These are phyloP conservation scores for Penstemon davidsonii DNA, from an alignment of 257 asterid species.

Conservation along the genomic window DNA sequence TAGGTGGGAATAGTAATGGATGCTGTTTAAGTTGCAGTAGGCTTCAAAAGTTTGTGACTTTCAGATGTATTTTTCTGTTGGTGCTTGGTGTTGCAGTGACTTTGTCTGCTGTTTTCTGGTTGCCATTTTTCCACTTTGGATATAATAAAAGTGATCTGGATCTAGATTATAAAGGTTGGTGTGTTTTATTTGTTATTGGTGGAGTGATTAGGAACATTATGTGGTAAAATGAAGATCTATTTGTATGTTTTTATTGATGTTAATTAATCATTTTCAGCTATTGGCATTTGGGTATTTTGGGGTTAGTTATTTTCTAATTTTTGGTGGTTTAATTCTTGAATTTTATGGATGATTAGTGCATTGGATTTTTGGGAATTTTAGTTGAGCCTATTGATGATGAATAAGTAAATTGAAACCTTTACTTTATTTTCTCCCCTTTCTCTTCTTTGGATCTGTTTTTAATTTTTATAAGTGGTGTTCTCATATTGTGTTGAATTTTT, in stretches of 20 bases:
- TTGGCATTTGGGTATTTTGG: no score
- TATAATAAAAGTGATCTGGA: slow-evolving; percentile 63
- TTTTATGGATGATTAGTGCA: neutral
- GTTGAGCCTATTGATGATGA: neutral
- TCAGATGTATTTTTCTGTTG: slow-evolving; percentile 66
- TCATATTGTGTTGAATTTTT: no score
- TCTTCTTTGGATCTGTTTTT: no score
- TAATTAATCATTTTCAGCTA: no score
- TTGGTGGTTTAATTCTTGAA: no score
- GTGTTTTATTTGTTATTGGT: slow-evolving; percentile 3
- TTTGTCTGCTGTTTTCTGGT: slow-evolving; percentile 69
- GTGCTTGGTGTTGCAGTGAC: slow-evolving; percentile 65
- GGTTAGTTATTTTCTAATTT: slow-evolving; percentile 6
- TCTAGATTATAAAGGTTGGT: slow-evolving; percentile 57
- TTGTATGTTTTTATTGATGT: no score
- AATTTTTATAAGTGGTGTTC: no score
- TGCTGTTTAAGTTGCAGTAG: slow-evolving; percentile 49
- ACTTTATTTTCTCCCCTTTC: no score
- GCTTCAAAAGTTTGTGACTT: slow-evolving; percentile 43
- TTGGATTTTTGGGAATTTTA: neutral
- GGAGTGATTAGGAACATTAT: slow-evolving; percentile 19
- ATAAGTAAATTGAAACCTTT: neutral
- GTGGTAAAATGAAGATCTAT: slow-evolving; percentile 8
- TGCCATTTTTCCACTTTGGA: slow-evolving; percentile 62
- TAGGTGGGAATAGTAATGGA: slow-evolving; percentile 4